Evolutionary conservation across 495 filamentous ascomycete genomes (phyloP).

Genomic region (Neurospora cerealis): DNA sequence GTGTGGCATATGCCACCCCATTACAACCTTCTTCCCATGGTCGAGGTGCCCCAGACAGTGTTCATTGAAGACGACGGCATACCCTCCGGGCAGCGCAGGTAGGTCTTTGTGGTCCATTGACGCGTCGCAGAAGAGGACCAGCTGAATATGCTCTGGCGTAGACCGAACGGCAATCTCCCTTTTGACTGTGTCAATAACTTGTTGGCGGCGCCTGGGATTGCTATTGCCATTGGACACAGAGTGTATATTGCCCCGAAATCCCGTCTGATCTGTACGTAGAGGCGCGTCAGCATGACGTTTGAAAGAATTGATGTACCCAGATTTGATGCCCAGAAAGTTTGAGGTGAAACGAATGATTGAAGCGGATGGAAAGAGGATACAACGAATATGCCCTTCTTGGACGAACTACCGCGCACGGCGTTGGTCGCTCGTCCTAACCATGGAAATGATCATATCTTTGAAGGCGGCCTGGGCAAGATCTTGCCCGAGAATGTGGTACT

Average conservation of each 20-base stretch:
- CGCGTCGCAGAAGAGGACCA: background rate
- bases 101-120: background rate
- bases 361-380: background rate
- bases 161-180: background rate
- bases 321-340: background rate
- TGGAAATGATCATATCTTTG: too few relatives aligned
- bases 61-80: background rate
- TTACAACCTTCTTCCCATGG: background rate
- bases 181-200: background rate
- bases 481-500: too few relatives aligned
- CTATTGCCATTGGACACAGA: background rate
- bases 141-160: background rate
- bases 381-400: background rate
- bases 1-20: background rate
- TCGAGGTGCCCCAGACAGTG: background rate
- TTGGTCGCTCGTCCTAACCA: too few relatives aligned
- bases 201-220: background rate
- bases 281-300: background rate
- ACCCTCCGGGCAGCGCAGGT: background rate
- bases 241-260: background rate
- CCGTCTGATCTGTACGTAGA: background rate
- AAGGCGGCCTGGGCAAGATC: too few relatives aligned
- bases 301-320: background rate
- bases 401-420: too few relatives aligned
- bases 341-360: background rate